Evolutionary conservation across 2,329 filamentous ascomycete genomes (phyloP).

Genomic region (Scedosporium minutisporum): DNA sequence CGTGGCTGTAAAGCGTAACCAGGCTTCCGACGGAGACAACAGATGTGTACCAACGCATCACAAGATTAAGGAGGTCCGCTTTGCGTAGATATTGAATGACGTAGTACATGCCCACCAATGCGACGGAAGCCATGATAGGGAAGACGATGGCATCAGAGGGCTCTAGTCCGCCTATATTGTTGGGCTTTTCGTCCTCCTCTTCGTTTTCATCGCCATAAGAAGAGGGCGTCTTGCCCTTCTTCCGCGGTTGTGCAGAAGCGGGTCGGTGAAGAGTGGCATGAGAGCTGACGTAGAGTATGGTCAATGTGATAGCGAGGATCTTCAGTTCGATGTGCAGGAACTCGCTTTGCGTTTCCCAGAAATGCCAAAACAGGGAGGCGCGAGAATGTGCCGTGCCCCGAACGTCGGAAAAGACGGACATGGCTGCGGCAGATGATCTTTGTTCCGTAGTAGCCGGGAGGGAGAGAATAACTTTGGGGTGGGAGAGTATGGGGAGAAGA

Average conservation of each 20-base stretch:
- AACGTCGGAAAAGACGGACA: too few relatives aligned
- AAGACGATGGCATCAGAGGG: slow-evolving; percentile 77
- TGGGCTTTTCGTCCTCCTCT: slow-evolving; percentile 39
- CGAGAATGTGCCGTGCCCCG: too few relatives aligned
- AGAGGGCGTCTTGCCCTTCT: slow-evolving; percentile 24
- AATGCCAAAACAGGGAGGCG: neutral
- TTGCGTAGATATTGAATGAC: slow-evolving; percentile 84
- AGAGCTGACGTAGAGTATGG: slow-evolving; percentile 75
- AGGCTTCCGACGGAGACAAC: slow-evolving; percentile 70
- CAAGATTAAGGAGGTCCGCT: slow-evolving; percentile 68
- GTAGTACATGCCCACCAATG: slow-evolving; percentile 71
- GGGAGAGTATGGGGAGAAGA: too few relatives aligned
- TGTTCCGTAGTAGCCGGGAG: too few relatives aligned
- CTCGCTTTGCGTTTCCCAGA: neutral
- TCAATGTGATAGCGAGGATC: slow-evolving; percentile 53
- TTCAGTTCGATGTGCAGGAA: slow-evolving; percentile 24
- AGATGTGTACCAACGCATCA: slow-evolving; percentile 77
- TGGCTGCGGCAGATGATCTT: too few relatives aligned
- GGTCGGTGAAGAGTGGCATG: slow-evolving; percentile 80
- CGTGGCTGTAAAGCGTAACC: slow-evolving; percentile 63
- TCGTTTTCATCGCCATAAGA: slow-evolving; percentile 15
- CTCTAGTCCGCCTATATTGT: slow-evolving; percentile 42
- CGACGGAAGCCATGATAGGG: slow-evolving; percentile 64
- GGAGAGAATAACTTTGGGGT: too few relatives aligned
- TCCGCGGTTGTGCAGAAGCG: slow-evolving; percentile 59